Evolutionary conservation across 1,284 basidiomycete species (phyloP), one percentile per base, ranked within the genome.

Genomic region (Apiotrichum porosum): DNA sequence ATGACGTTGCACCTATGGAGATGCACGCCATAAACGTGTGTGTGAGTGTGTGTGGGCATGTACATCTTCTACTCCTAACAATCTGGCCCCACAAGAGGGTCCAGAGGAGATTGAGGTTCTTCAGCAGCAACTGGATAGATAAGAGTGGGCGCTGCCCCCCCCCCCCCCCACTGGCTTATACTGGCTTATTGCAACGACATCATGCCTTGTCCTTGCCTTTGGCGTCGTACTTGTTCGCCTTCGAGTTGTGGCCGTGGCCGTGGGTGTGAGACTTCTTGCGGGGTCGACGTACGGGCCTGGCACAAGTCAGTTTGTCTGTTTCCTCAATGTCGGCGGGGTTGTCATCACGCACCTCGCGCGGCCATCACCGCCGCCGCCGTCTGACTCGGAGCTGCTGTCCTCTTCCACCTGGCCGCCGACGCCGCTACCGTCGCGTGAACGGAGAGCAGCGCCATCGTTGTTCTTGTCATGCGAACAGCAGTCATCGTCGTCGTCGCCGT

Each of bases 191-290:
- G n/a, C n/a, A n/a, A n/a, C n/a, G n/a, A n/a, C n/a, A 14, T 23
- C 34, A 26, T 6, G 24, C 37, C 33, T 45, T 45, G 28, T 34
- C 33, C 18, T 50, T 50, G 19, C 35, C 38, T 12, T 34, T 48
- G 10, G 51, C 39, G 23, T 56, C 54, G 42, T 56, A 56, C 40
- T 56, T 56, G 54, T 56, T 56, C 17, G 43, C 42, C 32, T 52
- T 50, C 14, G 35, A 3, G 4, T 23, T 37, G 47, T 45, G 42
- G 15, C 18, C 21, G 36, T 42, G 49, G 21, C 37, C 24, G n/a
- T 51, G 43, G 8, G 19, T 24, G n/a, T n/a, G n/a, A n/a, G n/a
- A n/a, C 36, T 46, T 51, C 24, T 40, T 33, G 13, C 46, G 46
- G 17, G 40, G 44, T 34, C 42, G 49, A 3, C 40, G 44, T 6